Conservation (phyloP, 202 grass and related monocot species). For the Digitaria exilis region DNA sequence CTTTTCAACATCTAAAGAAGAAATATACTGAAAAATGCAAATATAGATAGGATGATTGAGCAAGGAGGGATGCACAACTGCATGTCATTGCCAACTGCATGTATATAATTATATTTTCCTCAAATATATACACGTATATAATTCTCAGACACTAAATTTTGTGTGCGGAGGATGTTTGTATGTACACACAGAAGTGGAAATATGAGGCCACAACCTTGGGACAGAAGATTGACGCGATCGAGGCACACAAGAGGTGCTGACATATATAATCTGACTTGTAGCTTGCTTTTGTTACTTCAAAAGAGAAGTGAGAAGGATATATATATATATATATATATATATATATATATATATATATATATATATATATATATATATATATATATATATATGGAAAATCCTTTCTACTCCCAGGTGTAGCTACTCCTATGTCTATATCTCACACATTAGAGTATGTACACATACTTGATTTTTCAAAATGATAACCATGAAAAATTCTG, state of each 20-base stretch:
- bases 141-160: neutral
- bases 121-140: neutral
- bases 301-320: neutral
- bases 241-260: constrained; percentile 57
- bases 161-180: neutral
- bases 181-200: constrained; percentile 54
- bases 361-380: too few species aligned
- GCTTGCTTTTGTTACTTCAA: neutral
- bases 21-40: neutral
- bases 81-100: neutral
- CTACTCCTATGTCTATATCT: too few species aligned
- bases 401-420: too few species aligned
- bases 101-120: neutral
- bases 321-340: too few species aligned
- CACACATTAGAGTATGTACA: too few species aligned
- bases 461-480: too few species aligned
- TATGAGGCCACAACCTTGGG: constrained; percentile 52
- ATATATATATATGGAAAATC: too few species aligned
- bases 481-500: too few species aligned
- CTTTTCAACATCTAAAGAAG: neutral
- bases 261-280: neutral
- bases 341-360: too few species aligned
- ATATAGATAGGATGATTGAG: neutral
- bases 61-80: neutral
- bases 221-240: constrained; percentile 58